A percentile compares a stretch with the other conserved stretches of the same genome.
These are phyloP conservation scores for Alternaria gaisen DNA, from an alignment of 2,329 filamentous ascomycete genomes.

Conservation along the genomic window DNA sequence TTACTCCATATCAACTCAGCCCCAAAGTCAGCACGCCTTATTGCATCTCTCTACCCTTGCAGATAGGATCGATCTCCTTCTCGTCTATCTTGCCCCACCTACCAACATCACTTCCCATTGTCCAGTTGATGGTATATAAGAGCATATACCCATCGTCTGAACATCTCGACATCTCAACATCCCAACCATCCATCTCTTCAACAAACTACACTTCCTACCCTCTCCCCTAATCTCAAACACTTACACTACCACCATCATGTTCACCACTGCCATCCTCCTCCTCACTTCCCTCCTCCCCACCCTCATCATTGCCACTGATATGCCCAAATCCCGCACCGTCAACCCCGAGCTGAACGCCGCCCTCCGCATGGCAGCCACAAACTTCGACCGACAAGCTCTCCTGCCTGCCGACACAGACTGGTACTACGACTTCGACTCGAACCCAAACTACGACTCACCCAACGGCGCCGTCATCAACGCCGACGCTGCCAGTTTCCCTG, in stretches of 20 bases:
- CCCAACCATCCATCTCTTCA: background rate
- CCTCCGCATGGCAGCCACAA: slow-evolving; percentile 53
- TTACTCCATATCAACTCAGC: slow-evolving; percentile 4
- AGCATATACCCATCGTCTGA: slow-evolving; percentile 5
- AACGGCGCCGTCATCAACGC: slow-evolving; percentile 62
- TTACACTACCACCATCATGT: slow-evolving; percentile 8
- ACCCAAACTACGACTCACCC: slow-evolving; percentile 56
- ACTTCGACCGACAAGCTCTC: slow-evolving; percentile 56
- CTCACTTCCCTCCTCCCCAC: slow-evolving; percentile 19
- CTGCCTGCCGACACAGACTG: slow-evolving; percentile 56
- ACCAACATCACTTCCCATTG: slow-evolving; percentile 1
- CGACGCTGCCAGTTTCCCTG: slow-evolving; percentile 62
- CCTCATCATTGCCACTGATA: slow-evolving; percentile 27
- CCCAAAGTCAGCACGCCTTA: slow-evolving; percentile 8
- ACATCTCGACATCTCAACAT: background rate
- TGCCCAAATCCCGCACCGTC: slow-evolving; percentile 52
- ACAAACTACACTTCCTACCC: background rate
- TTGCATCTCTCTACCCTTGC: slow-evolving; percentile 1
- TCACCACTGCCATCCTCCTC: slow-evolving; percentile 13
- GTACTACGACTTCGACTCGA: slow-evolving; percentile 60
- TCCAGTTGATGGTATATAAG: slow-evolving; percentile 1
- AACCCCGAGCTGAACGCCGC: slow-evolving; percentile 52
- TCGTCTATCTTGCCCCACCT: slow-evolving; percentile 1
- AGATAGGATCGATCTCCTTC: slow-evolving; percentile 7
- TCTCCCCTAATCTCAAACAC: background rate